Conservation (phyloP, 331 rosid species). For the Pyrus hybrid region DNA sequence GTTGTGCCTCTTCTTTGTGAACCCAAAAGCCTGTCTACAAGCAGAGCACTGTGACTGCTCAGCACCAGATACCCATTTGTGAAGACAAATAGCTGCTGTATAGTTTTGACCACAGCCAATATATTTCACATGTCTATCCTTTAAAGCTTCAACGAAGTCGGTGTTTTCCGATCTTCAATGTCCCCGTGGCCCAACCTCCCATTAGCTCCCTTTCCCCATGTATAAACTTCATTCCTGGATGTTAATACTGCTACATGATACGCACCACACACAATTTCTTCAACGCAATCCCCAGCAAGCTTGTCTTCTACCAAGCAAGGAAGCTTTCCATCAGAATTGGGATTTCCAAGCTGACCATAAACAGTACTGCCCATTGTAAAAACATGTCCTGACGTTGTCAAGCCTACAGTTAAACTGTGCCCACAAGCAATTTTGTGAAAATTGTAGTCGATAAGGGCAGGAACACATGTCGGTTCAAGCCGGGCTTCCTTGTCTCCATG, state of each 20-base stretch:
- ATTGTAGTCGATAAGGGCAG: slow-evolving; percentile 72
- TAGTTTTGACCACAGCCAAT: slow-evolving; percentile 87
- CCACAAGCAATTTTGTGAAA: slow-evolving; percentile 96
- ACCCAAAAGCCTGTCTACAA: slow-evolving; percentile 96
- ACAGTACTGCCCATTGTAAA: slow-evolving; percentile 93
- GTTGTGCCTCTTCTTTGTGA: slow-evolving; percentile 92
- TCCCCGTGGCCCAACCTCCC: slow-evolving; percentile 99
- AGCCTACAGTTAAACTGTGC: slow-evolving; percentile 81
- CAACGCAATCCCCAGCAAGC: slow-evolving; percentile 57
- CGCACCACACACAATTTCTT: slow-evolving; percentile 91
- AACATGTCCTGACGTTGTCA: slow-evolving; percentile 82
- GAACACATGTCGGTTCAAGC: slow-evolving; percentile 91
- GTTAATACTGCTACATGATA: slow-evolving; percentile 89
- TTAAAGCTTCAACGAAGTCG: slow-evolving; percentile 82
- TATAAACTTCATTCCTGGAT: slow-evolving; percentile 85
- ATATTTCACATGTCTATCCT: slow-evolving; percentile 81
- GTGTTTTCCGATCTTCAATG: slow-evolving; percentile 79
- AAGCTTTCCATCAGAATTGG: slow-evolving; percentile 74
- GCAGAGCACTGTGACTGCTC: slow-evolving; percentile 98
- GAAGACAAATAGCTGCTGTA: slow-evolving; percentile 93
- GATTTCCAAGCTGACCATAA: slow-evolving; percentile 98
- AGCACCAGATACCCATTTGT: slow-evolving; percentile 92
- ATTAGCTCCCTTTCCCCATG: slow-evolving; percentile 99
- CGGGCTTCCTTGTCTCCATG: slow-evolving; percentile 96
- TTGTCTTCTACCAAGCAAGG: slow-evolving; percentile 86